phyloP scores from a whole-genome alignment of 108 stramenopile species.

The Chaetoceros tenuissimus region DNA sequence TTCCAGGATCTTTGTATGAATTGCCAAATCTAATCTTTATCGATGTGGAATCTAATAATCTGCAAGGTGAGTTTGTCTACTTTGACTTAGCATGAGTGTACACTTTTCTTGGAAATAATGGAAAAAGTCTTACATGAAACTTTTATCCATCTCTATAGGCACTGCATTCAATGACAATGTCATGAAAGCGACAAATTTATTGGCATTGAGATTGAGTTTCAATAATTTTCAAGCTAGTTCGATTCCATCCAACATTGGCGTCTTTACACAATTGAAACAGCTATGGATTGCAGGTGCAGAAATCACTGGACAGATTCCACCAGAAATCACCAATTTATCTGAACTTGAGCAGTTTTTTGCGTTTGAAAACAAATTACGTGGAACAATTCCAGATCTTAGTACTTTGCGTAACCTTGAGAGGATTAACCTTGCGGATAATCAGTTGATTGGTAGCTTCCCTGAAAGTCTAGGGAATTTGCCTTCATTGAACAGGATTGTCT shows the following conservation, averaged over 20 bases:
- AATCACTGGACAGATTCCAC: background rate
- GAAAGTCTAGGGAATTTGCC: slow-evolving; percentile 9
- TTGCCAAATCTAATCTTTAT: background rate
- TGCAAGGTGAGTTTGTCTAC: background rate
- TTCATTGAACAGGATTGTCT: slow-evolving; percentile 22
- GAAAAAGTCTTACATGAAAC: background rate
- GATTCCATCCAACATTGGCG: slow-evolving; percentile 37
- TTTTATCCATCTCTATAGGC: background rate
- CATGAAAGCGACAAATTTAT: background rate
- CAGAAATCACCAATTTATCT: background rate
- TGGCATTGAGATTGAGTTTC: background rate
- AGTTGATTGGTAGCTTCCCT: slow-evolving; percentile 32
- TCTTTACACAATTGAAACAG: slow-evolving; percentile 13
- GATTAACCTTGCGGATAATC: slow-evolving; percentile 38
- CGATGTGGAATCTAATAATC: background rate
- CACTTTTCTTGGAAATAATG: background rate
- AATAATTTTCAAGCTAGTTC: background rate
- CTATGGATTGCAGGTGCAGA: slow-evolving; percentile 26
- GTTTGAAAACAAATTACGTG: slow-evolving; percentile 25
- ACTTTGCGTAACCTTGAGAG: slow-evolving; percentile 24
- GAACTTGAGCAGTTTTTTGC: background rate
- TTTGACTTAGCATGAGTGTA: background rate
- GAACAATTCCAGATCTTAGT: slow-evolving; percentile 31
- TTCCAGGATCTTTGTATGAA: background rate
- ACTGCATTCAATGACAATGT: background rate